Base-by-base conservation (phyloP, 1,139 yeast species). In the Candida anutae region DNA sequence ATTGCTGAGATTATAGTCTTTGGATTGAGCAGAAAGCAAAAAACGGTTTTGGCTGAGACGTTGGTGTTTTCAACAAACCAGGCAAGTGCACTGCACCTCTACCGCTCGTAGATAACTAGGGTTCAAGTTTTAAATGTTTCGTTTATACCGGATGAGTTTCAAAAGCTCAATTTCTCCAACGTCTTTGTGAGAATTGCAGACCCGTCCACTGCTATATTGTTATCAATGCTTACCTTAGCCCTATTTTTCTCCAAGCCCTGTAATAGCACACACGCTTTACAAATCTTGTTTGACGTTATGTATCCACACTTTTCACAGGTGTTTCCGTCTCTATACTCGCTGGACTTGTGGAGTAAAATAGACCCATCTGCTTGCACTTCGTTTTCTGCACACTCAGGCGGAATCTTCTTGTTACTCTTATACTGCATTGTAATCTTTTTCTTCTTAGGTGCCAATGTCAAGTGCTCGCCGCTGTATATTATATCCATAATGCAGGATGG, bases 401-500 rank as follows among this genome's bases (percentile, higher is more conserved):
- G 46, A 5, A 28, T 23, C 37, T 43, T 48, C 28, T 30, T 39
- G 24, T 41, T 48, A 28, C 50, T 54, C 40, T 62, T 62, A 36
- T 53, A 56, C 28, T 48, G 44, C 11, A 36, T 40, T 9, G 55
- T 51, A 3, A 36, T 36, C 28, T 48, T 55, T 39, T 62, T 60
- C 43, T 57, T 72, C 48, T 72, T 77, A 34, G 74, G 73, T 37
- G 72, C 73, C 30, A 87, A 57, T 21, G 71, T 77, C 42, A 90
- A 74, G 40, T 78, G 81, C 52, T 93, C 98, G 22, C 99, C 98
- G 41, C 95, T 82, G 42, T 83, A 80, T 23, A 93, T 93, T 31
- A 90, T 84, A 56, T 93, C 98, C 55, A 90, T 76, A 33, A 93
- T 90, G 46, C 96, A 82, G 16, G 94, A 79, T 4, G 98, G 96